Conservation (phyloP, 2,329 filamentous ascomycete genomes). For the Clonostachys chloroleuca region DNA sequence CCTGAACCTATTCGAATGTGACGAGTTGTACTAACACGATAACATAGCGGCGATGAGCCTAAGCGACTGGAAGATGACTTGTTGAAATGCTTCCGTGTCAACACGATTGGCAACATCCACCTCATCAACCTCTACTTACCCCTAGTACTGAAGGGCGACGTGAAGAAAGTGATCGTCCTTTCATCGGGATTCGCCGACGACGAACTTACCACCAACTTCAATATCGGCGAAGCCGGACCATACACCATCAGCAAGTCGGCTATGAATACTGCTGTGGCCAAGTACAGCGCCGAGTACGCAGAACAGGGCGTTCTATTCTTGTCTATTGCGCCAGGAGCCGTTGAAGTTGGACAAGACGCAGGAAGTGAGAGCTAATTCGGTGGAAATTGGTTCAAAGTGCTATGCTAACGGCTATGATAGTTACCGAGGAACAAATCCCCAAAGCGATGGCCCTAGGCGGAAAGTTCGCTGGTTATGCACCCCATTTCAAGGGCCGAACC, state of each 20-base stretch:
- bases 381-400: no score
- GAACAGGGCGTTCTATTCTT: slow-evolving; percentile 10
- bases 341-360: not conserved
- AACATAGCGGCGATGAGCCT: not conserved
- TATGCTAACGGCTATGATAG: not conserved
- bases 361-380: not conserved
- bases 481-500: slow-evolving; percentile 1
- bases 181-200: slow-evolving; percentile 38
- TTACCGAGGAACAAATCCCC: not conserved
- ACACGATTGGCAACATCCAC: slow-evolving; percentile 33
- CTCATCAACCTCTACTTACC: slow-evolving; percentile 37
- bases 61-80: not conserved
- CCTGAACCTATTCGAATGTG: not conserved
- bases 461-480: not conserved
- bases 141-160: slow-evolving; percentile 37
- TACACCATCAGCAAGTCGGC: slow-evolving; percentile 4
- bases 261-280: slow-evolving; percentile 2
- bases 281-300: slow-evolving; percentile 3
- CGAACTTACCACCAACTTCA: slow-evolving; percentile 25
- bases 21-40: not conserved
- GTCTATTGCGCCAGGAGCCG: not conserved
- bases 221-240: not conserved
- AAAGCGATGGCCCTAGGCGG: not conserved
- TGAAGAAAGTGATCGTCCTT: slow-evolving; percentile 47
- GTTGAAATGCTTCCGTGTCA: slow-evolving; percentile 21